Evolutionary conservation across 805 yeast genomes (phyloP).

Genomic region (Candida takata): DNA sequence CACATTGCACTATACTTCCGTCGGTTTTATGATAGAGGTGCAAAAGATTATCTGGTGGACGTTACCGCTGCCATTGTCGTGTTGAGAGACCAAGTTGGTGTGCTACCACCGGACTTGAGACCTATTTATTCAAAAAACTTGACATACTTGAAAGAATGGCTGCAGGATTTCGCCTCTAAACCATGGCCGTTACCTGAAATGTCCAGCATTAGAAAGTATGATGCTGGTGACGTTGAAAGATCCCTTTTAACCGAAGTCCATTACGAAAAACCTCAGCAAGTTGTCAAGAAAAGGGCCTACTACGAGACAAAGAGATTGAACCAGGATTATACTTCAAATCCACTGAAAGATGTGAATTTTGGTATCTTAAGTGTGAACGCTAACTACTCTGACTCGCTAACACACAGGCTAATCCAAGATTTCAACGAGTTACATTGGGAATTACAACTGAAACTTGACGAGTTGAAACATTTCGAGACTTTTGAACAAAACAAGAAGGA

Average conservation of each 20-base stretch:
- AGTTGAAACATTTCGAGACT: slow-evolving; percentile 36
- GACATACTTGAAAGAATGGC: slow-evolving; percentile 55
- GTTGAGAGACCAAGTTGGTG: slow-evolving; percentile 74
- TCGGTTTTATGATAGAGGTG: slow-evolving; percentile 22
- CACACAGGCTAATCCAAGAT: slow-evolving; percentile 57
- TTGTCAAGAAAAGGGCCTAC: slow-evolving; percentile 32
- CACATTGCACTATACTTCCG: slow-evolving; percentile 60
- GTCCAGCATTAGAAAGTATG: slow-evolving; percentile 53
- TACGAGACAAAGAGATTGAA: slow-evolving; percentile 58
- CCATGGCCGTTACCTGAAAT: slow-evolving; percentile 81
- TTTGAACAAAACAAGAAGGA: slow-evolving; percentile 37
- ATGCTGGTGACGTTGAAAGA: slow-evolving; percentile 71
- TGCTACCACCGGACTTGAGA: slow-evolving; percentile 69
- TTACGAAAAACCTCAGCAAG: slow-evolving; percentile 37
- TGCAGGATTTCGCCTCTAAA: slow-evolving; percentile 32
- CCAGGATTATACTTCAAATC: slow-evolving; percentile 64
- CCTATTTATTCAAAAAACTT: slow-evolving; percentile 68
- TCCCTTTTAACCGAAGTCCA: slow-evolving; percentile 70
- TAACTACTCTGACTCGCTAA: slow-evolving; percentile 38
- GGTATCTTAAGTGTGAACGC: slow-evolving; percentile 41
- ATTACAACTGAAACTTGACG: slow-evolving; percentile 37
- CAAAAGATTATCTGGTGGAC: slow-evolving; percentile 47
- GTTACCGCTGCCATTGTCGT: slow-evolving; percentile 80
- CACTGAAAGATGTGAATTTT: slow-evolving; percentile 47
- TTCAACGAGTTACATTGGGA: slow-evolving; percentile 42